Evolutionary conservation across 176 grass and related monocot species (phyloP), one percentile per base, ranked within the genome.

Genomic region (Musa schizocarpa): DNA sequence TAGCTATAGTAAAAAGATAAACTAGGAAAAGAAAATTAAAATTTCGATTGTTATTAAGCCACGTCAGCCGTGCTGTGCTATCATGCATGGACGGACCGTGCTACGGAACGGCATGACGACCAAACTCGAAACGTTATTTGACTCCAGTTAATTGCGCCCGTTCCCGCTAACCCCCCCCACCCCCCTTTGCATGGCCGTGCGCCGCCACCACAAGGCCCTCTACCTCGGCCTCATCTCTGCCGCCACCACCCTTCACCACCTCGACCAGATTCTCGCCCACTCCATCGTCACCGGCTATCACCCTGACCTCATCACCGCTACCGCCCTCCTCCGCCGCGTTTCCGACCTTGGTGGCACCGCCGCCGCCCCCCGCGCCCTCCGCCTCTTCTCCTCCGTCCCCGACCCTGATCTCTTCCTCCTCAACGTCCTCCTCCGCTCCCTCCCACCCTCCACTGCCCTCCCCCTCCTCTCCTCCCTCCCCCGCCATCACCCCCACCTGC

Each of bases 381-480:
- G 68, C 54, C 54, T 80, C 68, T 80, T 80, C 78, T 80, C 68
- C 57, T 80, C 78, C n/a, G 52, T 80, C 9, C 68, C 54, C 54
- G 13, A 59, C 11, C 69, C 78, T 9, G 78, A 80, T 13, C 12
- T 80, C 55, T 80, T 80, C 29, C 68, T 80, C 69, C 68, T 80
- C 54, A 73, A 80, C 20, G 66, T 80, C 21, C 78, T 80, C 20
- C 78, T 80, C 68, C 78, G 78, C 43, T 63, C 78, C 22, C 68
- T 80, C 43, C 68, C 68, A 3, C 68, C 29, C 54, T 52, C 78
- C 34, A 19, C 25, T 6, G 68, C 78, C n/a, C 13, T 70, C 20
- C 55, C 48, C 12, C 20, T 63, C 43, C 13, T 70, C 13, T 72
- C 57, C 69, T 70, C 68, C 49, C 56, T 62, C 14, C 78, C 48